Conservation (phyloP, 805 yeast species). For the Metschnikowia reukaufii region DNA sequence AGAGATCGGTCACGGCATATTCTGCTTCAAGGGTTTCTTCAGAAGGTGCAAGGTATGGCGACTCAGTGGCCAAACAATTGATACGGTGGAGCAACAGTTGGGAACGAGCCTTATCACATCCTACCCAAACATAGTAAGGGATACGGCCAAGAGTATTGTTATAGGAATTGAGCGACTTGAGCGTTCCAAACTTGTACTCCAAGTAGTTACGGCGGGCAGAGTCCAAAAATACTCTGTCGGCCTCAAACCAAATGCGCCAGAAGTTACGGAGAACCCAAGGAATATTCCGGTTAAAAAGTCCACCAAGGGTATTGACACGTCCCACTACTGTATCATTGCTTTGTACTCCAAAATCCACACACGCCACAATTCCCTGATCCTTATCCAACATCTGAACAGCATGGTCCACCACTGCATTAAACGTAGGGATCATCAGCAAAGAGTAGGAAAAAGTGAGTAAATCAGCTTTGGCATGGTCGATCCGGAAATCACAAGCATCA, state of each 20-base stretch:
- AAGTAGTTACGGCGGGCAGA: slow-evolving; percentile 79
- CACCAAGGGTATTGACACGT: slow-evolving; percentile 73
- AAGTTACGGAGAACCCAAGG: slow-evolving; percentile 78
- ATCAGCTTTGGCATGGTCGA: slow-evolving; percentile 54
- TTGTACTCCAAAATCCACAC: slow-evolving; percentile 82
- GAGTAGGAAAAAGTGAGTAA: slow-evolving; percentile 78
- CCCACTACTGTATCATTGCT: slow-evolving; percentile 62
- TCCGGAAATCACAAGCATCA: slow-evolving; percentile 71
- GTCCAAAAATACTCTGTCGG: slow-evolving; percentile 76
- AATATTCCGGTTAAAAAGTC: slow-evolving; percentile 65
- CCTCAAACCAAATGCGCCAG: slow-evolving; percentile 88
- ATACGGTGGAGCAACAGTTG: slow-evolving; percentile 55
- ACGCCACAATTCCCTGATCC: slow-evolving; percentile 59
- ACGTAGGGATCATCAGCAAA: slow-evolving; percentile 81
- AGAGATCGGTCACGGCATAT: slow-evolving; percentile 23
- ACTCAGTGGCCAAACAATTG: slow-evolving; percentile 75
- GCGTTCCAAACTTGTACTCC: slow-evolving; percentile 79
- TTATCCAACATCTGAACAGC: slow-evolving; percentile 52
- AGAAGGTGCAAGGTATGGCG: slow-evolving; percentile 74
- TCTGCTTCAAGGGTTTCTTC: slow-evolving; percentile 25
- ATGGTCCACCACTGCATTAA: slow-evolving; percentile 75
- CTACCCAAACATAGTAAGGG: slow-evolving; percentile 83
- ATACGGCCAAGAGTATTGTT: slow-evolving; percentile 68
- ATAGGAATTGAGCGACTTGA: slow-evolving; percentile 68
- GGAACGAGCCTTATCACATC: slow-evolving; percentile 46